These are phyloP conservation scores for Leccinum sublutescens DNA, from an alignment of 768 basidiomycete genomes.

Conservation along the genomic window DNA sequence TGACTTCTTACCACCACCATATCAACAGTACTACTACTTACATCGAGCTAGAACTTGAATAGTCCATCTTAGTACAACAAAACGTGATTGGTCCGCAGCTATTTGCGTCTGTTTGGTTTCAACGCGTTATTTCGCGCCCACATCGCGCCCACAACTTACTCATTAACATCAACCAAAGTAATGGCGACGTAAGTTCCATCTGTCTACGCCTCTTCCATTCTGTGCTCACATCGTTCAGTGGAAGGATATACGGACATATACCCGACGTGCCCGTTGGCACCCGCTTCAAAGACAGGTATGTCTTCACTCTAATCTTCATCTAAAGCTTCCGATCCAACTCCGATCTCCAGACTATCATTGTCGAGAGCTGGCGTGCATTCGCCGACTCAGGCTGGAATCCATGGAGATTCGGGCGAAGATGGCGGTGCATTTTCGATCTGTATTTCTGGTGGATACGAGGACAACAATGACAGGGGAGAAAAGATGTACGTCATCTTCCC, in stretches of 20 bases:
- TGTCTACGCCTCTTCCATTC: not conserved
- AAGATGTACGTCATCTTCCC: slow-evolving; percentile 32
- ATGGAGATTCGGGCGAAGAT: slow-evolving; percentile 26
- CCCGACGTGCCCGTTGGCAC: slow-evolving; percentile 19
- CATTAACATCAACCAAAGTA: not conserved
- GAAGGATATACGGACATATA: slow-evolving; percentile 31
- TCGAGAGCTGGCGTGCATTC: slow-evolving; percentile 34
- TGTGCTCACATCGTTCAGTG: slow-evolving; percentile 5
- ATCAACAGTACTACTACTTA: not conserved
- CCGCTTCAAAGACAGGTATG: slow-evolving; percentile 23
- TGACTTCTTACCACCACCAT: slow-evolving; percentile 13
- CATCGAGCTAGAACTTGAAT: not conserved
- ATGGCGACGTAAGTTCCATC: slow-evolving; percentile 20
- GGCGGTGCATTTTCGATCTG: slow-evolving; percentile 42
- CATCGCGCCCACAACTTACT: not conserved
- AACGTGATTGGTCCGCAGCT: slow-evolving; percentile 4
- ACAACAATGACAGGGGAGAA: slow-evolving; percentile 39
- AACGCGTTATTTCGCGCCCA: slow-evolving; percentile 2
- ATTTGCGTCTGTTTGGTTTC: slow-evolving; percentile 12
- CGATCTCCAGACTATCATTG: slow-evolving; percentile 12
- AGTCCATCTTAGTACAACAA: not conserved
- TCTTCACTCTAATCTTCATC: not conserved
- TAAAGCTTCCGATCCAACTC: not conserved
- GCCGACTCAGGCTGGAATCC: slow-evolving; percentile 38
- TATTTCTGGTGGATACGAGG: slow-evolving; percentile 41